Evolutionary conservation across 768 basidiomycete genomes (phyloP).

Genomic region (Chalciporus chontae): DNA sequence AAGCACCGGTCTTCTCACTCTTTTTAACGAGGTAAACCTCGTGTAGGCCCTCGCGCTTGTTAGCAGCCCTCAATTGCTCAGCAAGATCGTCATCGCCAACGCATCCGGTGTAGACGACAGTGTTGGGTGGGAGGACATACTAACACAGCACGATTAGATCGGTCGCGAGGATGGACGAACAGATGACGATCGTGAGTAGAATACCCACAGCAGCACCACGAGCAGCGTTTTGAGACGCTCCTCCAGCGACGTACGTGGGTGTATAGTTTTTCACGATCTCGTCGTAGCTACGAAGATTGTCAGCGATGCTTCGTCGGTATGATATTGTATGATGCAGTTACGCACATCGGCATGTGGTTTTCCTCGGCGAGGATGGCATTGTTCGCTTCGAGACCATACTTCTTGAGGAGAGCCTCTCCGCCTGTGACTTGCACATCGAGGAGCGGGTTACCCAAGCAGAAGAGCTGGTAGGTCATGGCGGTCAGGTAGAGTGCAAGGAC

Average conservation of each 20-base stretch:
- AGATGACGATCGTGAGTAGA: slow-evolving; percentile 11
- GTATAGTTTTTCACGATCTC: slow-evolving; percentile 75
- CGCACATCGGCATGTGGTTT: slow-evolving; percentile 81
- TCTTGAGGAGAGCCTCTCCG: slow-evolving; percentile 79
- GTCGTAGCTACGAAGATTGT: slow-evolving; percentile 62
- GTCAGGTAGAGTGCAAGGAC: slow-evolving; percentile 5
- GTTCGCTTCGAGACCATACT: slow-evolving; percentile 89
- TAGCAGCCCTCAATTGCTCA: slow-evolving; percentile 82
- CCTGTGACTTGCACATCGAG: slow-evolving; percentile 93
- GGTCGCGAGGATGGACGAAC: neutral
- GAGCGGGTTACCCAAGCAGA: slow-evolving; percentile 94
- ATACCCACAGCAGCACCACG: slow-evolving; percentile 89
- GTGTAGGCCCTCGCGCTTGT: slow-evolving; percentile 86
- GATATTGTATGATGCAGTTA: neutral
- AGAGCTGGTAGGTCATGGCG: slow-evolving; percentile 62
- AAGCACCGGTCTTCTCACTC: slow-evolving; percentile 90
- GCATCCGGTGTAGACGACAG: slow-evolving; percentile 91
- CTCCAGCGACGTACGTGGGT: slow-evolving; percentile 92
- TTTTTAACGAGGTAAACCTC: slow-evolving; percentile 87
- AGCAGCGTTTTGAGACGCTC: slow-evolving; percentile 95
- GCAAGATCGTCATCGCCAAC: slow-evolving; percentile 94
- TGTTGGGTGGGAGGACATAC: slow-evolving; percentile 86
- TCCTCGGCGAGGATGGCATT: slow-evolving; percentile 94
- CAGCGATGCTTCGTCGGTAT: neutral
- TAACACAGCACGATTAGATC: slow-evolving; percentile 28